Conservation (phyloP, 192 early-diverging fungal genomes). For the Coemansia furcata region DNA sequence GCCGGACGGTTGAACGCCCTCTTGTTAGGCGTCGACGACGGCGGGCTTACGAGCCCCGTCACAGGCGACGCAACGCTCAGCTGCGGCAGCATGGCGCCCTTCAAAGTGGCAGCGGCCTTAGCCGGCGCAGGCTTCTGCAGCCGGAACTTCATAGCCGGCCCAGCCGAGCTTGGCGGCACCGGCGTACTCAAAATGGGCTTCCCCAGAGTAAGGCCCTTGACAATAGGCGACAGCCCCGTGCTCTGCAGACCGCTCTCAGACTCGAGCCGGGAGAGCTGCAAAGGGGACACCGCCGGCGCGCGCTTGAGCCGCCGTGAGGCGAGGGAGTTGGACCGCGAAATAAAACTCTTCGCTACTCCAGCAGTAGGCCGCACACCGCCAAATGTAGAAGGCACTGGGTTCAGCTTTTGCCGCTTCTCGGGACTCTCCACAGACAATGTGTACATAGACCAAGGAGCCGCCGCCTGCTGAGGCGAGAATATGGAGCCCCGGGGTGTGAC, state of each 20-base stretch:
- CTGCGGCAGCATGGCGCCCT: conserved; percentile 19
- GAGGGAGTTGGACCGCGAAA: conserved; percentile 15
- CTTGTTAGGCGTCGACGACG: conserved; percentile 19
- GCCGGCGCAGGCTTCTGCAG: conserved; percentile 35
- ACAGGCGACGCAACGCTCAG: conserved; percentile 23
- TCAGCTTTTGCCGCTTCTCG: conserved; percentile 26
- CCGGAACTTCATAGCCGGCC: conserved; percentile 25
- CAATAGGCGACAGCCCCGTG: conserved; percentile 43
- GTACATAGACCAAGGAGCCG: conserved; percentile 20
- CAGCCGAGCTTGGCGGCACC: background rate
- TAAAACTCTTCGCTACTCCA: background rate
- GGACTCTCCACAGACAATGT: conserved; percentile 22
- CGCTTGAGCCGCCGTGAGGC: conserved; percentile 33
- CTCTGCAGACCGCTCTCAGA: conserved; percentile 7
- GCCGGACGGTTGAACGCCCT: conserved; percentile 20
- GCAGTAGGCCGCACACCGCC: background rate
- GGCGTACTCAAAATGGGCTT: background rate
- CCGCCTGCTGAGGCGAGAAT: conserved; percentile 28
- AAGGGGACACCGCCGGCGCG: conserved; percentile 6
- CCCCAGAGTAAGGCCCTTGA: conserved; percentile 36
- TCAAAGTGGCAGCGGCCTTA: conserved; percentile 4
- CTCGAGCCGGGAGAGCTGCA: conserved; percentile 6
- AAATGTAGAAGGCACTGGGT: conserved; percentile 1
- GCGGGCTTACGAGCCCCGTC: conserved; percentile 44
- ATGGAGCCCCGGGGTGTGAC: conserved; percentile 32